Percentiles rank a stretch among this genome's conserved stretches.
Evolutionary conservation across 2,329 filamentous ascomycete species (phyloP).

Genomic region (Colletotrichum camelliae): DNA sequence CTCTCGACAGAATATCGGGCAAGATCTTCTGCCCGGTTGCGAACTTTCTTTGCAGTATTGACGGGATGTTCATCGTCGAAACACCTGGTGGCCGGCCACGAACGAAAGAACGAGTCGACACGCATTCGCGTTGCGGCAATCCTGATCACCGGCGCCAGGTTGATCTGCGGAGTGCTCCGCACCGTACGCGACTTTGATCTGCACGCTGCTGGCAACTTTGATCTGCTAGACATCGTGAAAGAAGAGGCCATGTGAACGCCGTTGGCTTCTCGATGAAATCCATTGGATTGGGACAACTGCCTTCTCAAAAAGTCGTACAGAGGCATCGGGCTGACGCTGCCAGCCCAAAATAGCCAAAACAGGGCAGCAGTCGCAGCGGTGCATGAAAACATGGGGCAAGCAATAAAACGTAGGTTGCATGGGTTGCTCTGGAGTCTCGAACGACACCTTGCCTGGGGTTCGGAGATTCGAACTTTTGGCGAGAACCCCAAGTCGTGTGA

Average conservation of each 20-base stretch:
- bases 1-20: not conserved
- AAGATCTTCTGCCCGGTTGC: not conserved
- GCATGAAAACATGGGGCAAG: conserved; percentile 11
- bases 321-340: not conserved
- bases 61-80: not conserved
- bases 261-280: not conserved
- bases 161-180: not conserved
- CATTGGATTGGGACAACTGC: not conserved
- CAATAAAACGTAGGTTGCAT: not conserved
- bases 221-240: not conserved
- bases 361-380: not conserved
- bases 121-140: not conserved
- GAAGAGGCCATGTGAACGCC: not conserved
- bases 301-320: not conserved
- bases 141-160: not conserved
- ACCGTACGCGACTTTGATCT: not conserved
- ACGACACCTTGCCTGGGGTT: not conserved
- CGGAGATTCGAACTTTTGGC: conserved; percentile 16
- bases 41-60: not conserved
- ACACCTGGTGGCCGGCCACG: not conserved
- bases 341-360: conserved; percentile 8
- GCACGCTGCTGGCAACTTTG: not conserved
- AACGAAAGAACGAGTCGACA: not conserved
- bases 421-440: conserved; percentile 6
- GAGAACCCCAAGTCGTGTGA: not conserved